Evolutionary conservation across 768 basidiomycete species (phyloP).

Genomic region (Pulveroboletus sp.): DNA sequence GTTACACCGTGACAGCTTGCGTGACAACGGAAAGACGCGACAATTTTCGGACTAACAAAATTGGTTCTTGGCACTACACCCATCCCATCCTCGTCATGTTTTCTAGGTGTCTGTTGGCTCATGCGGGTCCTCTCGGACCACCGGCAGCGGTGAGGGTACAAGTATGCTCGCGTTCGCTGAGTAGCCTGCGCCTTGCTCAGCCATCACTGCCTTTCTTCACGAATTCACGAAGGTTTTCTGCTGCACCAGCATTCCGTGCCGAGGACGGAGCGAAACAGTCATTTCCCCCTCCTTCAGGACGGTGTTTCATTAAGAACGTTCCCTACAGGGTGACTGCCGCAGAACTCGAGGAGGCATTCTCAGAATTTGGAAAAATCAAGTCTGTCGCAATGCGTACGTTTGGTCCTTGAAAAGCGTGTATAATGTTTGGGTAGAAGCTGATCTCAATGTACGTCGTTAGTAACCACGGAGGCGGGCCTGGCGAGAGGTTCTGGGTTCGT

Average conservation of each 20-base stretch:
- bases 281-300: constrained; percentile 30
- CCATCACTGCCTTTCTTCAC: not conserved
- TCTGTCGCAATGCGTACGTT: constrained; percentile 42
- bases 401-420: not conserved
- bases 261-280: not conserved
- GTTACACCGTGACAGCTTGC: constrained; percentile 6
- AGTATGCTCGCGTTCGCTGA: constrained; percentile 14
- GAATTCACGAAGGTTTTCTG: constrained; percentile 20
- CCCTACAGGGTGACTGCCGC: constrained; percentile 43
- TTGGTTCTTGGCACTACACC: not conserved
- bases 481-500: constrained; percentile 47
- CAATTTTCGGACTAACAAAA: constrained; percentile 13
- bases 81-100: constrained; percentile 17
- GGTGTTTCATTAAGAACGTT: constrained; percentile 52
- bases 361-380: constrained; percentile 40
- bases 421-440: not conserved
- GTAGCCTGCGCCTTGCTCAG: constrained; percentile 4
- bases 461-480: constrained; percentile 32
- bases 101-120: constrained; percentile 18
- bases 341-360: constrained; percentile 41
- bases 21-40: constrained; percentile 17
- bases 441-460: constrained; percentile 7
- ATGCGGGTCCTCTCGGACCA: constrained; percentile 8
- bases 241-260: constrained; percentile 5
- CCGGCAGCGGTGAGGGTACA: constrained; percentile 8